These are phyloP conservation scores for Fusarium poae DNA, from an alignment of 2,329 filamentous ascomycete species.

Conservation along the genomic window DNA sequence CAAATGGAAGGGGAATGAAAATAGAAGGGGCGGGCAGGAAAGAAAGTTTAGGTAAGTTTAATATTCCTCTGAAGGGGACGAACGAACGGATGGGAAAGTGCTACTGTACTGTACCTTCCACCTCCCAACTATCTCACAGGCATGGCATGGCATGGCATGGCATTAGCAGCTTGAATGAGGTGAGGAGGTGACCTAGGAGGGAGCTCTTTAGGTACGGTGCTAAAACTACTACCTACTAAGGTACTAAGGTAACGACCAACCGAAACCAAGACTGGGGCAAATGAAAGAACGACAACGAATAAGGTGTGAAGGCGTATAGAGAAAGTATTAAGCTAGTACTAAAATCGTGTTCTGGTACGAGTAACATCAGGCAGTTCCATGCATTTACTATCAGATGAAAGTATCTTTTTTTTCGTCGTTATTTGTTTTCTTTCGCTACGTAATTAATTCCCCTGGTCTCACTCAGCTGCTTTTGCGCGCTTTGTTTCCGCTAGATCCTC, in stretches of 20 bases:
- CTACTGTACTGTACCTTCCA: slow-evolving; percentile 22
- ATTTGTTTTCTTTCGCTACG: slow-evolving; percentile 10
- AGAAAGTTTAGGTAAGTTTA: slow-evolving; percentile 37
- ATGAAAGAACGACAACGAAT: slow-evolving; percentile 38
- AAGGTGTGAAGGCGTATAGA: slow-evolving; percentile 36
- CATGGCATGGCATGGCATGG: slow-evolving; percentile 9
- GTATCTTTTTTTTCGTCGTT: slow-evolving; percentile 29
- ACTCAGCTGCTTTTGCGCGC: slow-evolving; percentile 20
- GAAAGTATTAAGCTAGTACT: slow-evolving; percentile 28
- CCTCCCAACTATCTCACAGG: slow-evolving; percentile 19
- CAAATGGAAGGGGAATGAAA: slow-evolving; percentile 24
- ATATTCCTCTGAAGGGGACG: slow-evolving; percentile 16
- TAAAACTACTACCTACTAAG: no score
- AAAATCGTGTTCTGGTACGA: slow-evolving; percentile 38
- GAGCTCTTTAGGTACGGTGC: slow-evolving; percentile 25
- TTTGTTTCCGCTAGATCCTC: slow-evolving; percentile 37
- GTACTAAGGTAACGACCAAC: slow-evolving; percentile 44
- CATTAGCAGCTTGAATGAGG: not conserved
- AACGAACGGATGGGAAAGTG: slow-evolving; percentile 22
- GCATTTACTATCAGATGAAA: slow-evolving; percentile 18
- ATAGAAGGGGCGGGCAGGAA: slow-evolving; percentile 31
- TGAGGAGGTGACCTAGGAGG: slow-evolving; percentile 13
- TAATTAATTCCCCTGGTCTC: slow-evolving; percentile 16
- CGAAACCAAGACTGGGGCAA: slow-evolving; percentile 35
- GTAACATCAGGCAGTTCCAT: slow-evolving; percentile 31